These are phyloP conservation scores for Kuraishia piskuri DNA, from an alignment of 805 yeast species.

Conservation along the genomic window DNA sequence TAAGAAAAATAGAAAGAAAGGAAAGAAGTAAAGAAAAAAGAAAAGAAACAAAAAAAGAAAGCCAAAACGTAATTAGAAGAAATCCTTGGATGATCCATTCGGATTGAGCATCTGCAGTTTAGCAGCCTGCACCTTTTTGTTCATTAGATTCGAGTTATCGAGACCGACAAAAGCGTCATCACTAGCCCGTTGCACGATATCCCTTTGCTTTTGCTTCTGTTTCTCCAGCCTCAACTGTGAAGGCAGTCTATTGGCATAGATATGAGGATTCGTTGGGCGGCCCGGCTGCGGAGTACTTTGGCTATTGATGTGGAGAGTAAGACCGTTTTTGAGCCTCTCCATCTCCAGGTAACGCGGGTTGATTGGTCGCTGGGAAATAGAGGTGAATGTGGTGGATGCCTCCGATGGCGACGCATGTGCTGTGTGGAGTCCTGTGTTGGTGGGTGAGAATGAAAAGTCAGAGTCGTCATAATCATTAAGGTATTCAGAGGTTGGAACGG, in stretches of 20 bases:
- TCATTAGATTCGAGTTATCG: not conserved
- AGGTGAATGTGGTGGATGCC: conserved; percentile 3
- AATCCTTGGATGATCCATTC: not conserved
- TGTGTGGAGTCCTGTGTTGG: not conserved
- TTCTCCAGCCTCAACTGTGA: not conserved
- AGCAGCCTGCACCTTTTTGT: not conserved
- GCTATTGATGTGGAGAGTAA: no score
- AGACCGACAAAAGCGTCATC: not conserved
- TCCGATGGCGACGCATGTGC: not conserved
- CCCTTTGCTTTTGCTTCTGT: not conserved
- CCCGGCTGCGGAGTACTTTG: not conserved
- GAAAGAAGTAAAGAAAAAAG: no score
- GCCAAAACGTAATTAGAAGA: not conserved
- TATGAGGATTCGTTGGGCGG: not conserved
- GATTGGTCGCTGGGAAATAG: conserved; percentile 6
- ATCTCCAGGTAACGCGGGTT: conserved; percentile 5
- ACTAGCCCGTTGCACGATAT: no score
- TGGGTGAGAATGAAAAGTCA: not conserved
- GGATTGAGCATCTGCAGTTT: not conserved
- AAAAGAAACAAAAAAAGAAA: no score
- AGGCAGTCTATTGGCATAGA: not conserved
- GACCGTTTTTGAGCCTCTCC: conserved; percentile 1
- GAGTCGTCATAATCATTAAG: not conserved
- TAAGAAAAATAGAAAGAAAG: no score
- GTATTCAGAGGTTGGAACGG: not conserved